Base-by-base conservation (phyloP, 106 monocot genomes). In the Dioscorea alata region DNA sequence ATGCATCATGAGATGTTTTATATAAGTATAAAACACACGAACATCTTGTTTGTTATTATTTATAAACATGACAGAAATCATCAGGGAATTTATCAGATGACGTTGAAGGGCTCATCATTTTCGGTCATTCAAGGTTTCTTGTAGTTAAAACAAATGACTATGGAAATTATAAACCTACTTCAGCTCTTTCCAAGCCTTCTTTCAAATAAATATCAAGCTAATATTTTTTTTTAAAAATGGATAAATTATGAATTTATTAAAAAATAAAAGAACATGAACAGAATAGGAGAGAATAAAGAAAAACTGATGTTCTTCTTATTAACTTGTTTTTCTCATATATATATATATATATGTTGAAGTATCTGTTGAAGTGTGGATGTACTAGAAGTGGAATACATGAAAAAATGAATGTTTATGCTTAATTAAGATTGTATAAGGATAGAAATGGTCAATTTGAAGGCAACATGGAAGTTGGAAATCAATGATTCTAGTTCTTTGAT, bases 151-250 rank as follows among this genome's bases (percentile, higher is more conserved):
- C 79, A 53, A 73, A 89, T 66, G 89, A 85, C 64, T 89, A 89
- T 57, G 76, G 69, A 48, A 73, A 18, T 31, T 85, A 82, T 33
- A 79, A 89, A 67, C 74, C 89, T 71, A 51, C 89, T 42, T 85
- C 89, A 12, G 18, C 79, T 28, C 69, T 89, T 48, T 33, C 33
- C 32, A 85, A 77, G 64, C 89, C 89, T 59, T 71, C 72, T 64
- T 85, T 76, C 72, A 89, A 89, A 74, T 78, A 73, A 18, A 89
- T 89, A 74, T 82, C 81, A 0, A 82, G 85, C 68, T 89, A 48
- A 34, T 34, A 7, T 34, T 34, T 7, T 34, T 34, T 3, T n/a
- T n/a, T n/a, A n/a, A n/a, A n/a, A n/a, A n/a, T n/a, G n/a, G n/a
- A n/a, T n/a, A n/a, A n/a, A n/a, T n/a, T n/a, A n/a, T n/a, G n/a